These are phyloP conservation scores for Dichomitus squalens DNA, from an alignment of 1,284 basidiomycete species.

Conservation along the genomic window DNA sequence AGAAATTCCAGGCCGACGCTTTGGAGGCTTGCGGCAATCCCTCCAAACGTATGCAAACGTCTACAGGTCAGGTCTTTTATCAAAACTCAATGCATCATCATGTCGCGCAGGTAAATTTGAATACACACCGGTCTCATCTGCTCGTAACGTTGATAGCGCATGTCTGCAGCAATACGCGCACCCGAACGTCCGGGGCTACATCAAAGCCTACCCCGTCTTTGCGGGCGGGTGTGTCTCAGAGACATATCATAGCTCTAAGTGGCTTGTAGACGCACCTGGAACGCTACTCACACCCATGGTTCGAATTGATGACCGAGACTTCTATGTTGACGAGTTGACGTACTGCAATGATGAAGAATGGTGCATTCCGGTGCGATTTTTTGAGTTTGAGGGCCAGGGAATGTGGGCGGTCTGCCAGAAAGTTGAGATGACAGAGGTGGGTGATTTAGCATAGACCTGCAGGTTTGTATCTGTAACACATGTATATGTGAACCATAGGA, in stretches of 20 bases:
- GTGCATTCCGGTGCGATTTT: constrained; percentile 12
- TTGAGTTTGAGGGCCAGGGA: not conserved
- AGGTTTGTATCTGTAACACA: no score
- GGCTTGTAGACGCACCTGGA: constrained; percentile 11
- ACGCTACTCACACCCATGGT: constrained; percentile 21
- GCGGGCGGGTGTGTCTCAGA: not conserved
- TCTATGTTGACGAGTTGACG: constrained; percentile 30
- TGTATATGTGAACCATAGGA: no score
- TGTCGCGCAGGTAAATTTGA: not conserved
- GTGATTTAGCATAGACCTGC: no score
- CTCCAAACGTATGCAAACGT: not conserved
- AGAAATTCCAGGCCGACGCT: constrained; percentile 4
- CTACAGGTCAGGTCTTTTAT: constrained; percentile 12
- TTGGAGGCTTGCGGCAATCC: constrained; percentile 1
- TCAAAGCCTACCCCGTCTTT: constrained; percentile 4
- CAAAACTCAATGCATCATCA: constrained; percentile 1
- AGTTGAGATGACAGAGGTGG: not conserved
- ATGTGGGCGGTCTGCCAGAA: not conserved
- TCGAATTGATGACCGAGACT: constrained; percentile 16
- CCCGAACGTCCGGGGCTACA: not conserved
- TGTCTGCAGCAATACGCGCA: constrained; percentile 18
- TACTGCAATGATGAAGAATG: not conserved
- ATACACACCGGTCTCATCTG: not conserved
- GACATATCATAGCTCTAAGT: constrained; percentile 8
- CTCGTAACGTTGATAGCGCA: constrained; percentile 3